These are phyloP conservation scores for Rugonectria rugulosa DNA, from an alignment of 2,329 filamentous ascomycete genomes.

Conservation along the genomic window DNA sequence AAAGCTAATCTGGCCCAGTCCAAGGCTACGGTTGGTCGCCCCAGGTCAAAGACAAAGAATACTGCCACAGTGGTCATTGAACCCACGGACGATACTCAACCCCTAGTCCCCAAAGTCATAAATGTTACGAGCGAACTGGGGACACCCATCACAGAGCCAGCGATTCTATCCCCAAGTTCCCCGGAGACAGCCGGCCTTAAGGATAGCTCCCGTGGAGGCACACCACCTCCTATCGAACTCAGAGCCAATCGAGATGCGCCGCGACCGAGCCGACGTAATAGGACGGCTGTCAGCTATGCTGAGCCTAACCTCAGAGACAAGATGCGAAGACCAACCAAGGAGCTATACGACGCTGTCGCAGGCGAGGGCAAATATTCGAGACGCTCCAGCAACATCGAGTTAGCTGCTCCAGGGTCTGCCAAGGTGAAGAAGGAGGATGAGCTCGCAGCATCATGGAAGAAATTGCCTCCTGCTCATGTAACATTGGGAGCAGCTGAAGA, in stretches of 20 bases:
- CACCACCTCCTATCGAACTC: constrained; percentile 67
- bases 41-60: constrained; percentile 41
- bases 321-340: constrained; percentile 82
- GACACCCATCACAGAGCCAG: constrained; percentile 47
- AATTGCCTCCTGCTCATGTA: constrained; percentile 31
- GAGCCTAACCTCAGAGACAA: constrained; percentile 84
- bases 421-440: constrained; percentile 46
- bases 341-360: constrained; percentile 76
- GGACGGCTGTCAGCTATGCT: constrained; percentile 78
- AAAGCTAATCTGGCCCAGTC: constrained; percentile 48
- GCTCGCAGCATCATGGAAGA: constrained; percentile 42
- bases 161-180: constrained; percentile 56
- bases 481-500: constrained; percentile 27
- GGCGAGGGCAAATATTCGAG: constrained; percentile 65
- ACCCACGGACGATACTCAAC: constrained; percentile 23
- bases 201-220: constrained; percentile 54
- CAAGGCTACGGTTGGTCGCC: constrained; percentile 37
- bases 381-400: constrained; percentile 48
- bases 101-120: constrained; percentile 23
- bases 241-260: constrained; percentile 63
- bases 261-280: constrained; percentile 71
- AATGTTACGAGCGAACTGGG: constrained; percentile 31
- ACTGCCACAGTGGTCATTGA: constrained; percentile 31
- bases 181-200: constrained; percentile 52
- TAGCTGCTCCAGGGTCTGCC: constrained; percentile 32